Evolutionary conservation across 495 filamentous ascomycete genomes (phyloP).

Genomic region (Podospora conica): DNA sequence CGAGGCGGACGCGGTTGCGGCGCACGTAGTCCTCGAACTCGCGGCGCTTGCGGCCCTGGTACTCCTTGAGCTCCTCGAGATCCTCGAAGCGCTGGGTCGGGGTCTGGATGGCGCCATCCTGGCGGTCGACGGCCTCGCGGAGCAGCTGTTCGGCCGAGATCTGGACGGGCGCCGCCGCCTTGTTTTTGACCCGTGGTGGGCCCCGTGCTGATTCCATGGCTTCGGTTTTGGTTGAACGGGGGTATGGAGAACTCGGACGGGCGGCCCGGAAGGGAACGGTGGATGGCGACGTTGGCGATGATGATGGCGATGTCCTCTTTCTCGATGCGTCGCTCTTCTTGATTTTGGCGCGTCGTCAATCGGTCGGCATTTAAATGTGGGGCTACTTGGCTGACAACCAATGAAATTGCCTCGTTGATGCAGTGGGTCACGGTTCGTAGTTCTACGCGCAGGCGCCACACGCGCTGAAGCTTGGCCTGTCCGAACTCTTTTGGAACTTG

Average conservation of each 20-base stretch:
- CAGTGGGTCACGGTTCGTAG: background rate
- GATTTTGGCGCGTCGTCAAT: background rate
- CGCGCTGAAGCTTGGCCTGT: background rate
- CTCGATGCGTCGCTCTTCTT: background rate
- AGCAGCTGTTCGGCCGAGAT: constrained; percentile 97
- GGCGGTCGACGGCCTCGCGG: constrained; percentile 94
- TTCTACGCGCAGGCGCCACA: background rate
- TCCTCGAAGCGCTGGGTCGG: constrained; percentile 94
- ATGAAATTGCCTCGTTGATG: background rate
- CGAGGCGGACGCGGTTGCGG: constrained; percentile 90
- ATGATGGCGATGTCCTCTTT: background rate
- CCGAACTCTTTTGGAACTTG: background rate
- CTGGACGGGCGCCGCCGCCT: constrained; percentile 79
- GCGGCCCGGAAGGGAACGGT: background rate
- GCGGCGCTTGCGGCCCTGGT: constrained; percentile 88
- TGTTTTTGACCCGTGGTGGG: constrained; percentile 96
- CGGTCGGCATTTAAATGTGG: background rate
- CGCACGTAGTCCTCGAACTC: constrained; percentile 98
- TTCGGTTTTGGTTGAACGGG: background rate
- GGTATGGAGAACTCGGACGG: background rate
- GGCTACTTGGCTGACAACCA: background rate
- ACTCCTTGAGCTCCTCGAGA: constrained; percentile 96
- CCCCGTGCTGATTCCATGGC: constrained; percentile 89
- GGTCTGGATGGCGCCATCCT: constrained; percentile 79
- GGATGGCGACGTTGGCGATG: background rate